phyloP scores from a whole-genome alignment of 2,329 filamentous ascomycete species.

The Talaromyces amestolkiae region DNA sequence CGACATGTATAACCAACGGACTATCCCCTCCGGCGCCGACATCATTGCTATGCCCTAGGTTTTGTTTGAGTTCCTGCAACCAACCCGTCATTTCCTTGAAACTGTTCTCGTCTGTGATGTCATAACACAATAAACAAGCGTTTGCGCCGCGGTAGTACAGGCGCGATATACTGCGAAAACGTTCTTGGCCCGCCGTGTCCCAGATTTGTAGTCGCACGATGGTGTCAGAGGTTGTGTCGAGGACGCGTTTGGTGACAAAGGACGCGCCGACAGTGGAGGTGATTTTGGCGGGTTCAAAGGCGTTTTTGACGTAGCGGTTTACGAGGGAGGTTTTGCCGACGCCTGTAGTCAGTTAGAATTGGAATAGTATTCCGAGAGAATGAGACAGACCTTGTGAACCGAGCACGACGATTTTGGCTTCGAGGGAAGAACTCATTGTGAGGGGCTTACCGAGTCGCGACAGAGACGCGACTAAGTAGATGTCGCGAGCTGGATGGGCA shows the following conservation, averaged over 20 bases:
- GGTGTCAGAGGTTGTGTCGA: slow-evolving; percentile 81
- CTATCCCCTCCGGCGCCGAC: neutral
- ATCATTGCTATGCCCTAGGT: slow-evolving; percentile 50
- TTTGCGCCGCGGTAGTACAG: slow-evolving; percentile 96
- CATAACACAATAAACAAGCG: slow-evolving; percentile 90
- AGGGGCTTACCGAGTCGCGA: slow-evolving; percentile 20
- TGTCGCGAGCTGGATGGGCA: slow-evolving; percentile 30
- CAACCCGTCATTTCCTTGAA: slow-evolving; percentile 92
- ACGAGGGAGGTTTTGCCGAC: slow-evolving; percentile 55
- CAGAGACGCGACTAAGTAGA: slow-evolving; percentile 28
- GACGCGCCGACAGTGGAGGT: slow-evolving; percentile 74
- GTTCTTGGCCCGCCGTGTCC: slow-evolving; percentile 94
- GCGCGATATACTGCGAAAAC: slow-evolving; percentile 89
- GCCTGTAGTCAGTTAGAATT: slow-evolving; percentile 31
- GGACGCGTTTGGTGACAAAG: slow-evolving; percentile 74
- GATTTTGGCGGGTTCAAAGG: slow-evolving; percentile 42
- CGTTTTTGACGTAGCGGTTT: slow-evolving; percentile 49
- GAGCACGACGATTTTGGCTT: slow-evolving; percentile 54
- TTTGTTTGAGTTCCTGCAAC: slow-evolving; percentile 79
- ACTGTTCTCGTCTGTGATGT: slow-evolving; percentile 80
- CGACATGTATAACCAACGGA: slow-evolving; percentile 86
- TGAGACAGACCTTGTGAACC: slow-evolving; percentile 47
- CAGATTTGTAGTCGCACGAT: slow-evolving; percentile 90
- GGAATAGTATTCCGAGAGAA: neutral
- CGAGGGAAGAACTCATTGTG: slow-evolving; percentile 48